A percentile compares a stretch with the other conserved stretches of the same genome.
These are phyloP conservation scores for Serendipita vermifera DNA, from an alignment of 768 basidiomycete species.

Conservation along the genomic window DNA sequence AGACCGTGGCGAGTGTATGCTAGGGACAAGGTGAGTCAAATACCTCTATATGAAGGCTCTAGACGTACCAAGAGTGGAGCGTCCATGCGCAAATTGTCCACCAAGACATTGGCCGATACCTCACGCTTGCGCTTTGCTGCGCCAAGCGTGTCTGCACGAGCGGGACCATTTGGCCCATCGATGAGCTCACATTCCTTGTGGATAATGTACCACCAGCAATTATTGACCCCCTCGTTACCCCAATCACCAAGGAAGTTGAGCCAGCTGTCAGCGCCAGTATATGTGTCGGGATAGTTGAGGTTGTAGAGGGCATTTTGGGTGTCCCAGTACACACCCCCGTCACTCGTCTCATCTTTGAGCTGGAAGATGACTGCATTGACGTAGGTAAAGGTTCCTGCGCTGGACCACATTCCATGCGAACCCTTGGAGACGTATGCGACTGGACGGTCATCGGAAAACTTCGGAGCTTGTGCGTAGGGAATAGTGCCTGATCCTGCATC, in stretches of 20 bases:
- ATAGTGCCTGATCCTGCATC: constrained; percentile 10
- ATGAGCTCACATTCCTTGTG: constrained; percentile 12
- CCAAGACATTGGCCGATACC: neutral
- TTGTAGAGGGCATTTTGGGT: constrained; percentile 7
- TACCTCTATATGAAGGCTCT: neutral
- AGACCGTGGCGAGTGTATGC: constrained; percentile 10
- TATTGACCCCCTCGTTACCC: constrained; percentile 9
- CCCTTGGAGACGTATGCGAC: constrained; percentile 10
- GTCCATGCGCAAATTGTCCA: neutral
- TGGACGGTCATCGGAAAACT: constrained; percentile 10
- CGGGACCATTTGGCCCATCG: constrained; percentile 1
- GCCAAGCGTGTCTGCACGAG: constrained; percentile 7
- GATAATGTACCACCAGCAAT: constrained; percentile 12
- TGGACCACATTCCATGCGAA: constrained; percentile 11
- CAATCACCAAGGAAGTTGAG: constrained; percentile 10
- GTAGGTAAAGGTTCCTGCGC: constrained; percentile 10
- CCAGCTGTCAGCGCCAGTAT: constrained; percentile 5
- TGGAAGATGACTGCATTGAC: constrained; percentile 9
- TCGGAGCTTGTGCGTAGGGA: constrained; percentile 6
- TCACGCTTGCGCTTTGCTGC: neutral
- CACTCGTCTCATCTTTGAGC: constrained; percentile 9
- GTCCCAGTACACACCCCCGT: constrained; percentile 11
- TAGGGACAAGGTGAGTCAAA: neutral
- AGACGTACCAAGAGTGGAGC: constrained; percentile 4
- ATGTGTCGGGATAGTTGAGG: constrained; percentile 13